These are phyloP conservation scores for Breynia disticha DNA, from an alignment of 441 rosid species.

Conservation along the genomic window DNA sequence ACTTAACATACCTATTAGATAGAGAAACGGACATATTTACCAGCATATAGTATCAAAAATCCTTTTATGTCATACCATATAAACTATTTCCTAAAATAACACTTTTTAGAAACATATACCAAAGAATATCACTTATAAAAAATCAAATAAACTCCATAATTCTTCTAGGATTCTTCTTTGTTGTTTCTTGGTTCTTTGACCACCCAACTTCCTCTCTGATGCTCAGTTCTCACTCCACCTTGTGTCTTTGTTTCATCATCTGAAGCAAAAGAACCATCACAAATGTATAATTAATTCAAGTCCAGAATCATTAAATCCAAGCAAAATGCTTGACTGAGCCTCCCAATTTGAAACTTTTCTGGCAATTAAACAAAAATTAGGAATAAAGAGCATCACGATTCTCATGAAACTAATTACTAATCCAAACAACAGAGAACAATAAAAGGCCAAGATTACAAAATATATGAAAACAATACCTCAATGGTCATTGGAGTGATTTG, in stretches of 20 bases:
- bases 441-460: not conserved
- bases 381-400: not conserved
- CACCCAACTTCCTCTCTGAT: conserved; percentile 61
- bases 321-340: conserved; percentile 3
- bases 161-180: conserved; percentile 57
- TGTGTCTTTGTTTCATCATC: conserved; percentile 90
- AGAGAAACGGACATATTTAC: no score
- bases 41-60: no score
- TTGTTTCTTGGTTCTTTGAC: conserved; percentile 61
- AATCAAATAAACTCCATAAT: no score
- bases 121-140: no score
- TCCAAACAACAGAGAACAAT: conserved; percentile 2
- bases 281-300: conserved; percentile 1
- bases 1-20: no score
- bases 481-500: conserved; percentile 89
- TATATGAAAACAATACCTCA: conserved; percentile 33
- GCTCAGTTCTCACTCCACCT: conserved; percentile 56
- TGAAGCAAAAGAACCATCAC: conserved; percentile 13
- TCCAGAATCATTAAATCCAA: not conserved
- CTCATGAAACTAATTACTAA: no score
- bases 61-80: no score
- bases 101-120: no score
- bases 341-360: not conserved
- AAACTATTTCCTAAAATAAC: no score
- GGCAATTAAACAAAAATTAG: no score